Conservation (phyloP, 1,284 basidiomycete species). For the Chondrostereum purpureum region DNA sequence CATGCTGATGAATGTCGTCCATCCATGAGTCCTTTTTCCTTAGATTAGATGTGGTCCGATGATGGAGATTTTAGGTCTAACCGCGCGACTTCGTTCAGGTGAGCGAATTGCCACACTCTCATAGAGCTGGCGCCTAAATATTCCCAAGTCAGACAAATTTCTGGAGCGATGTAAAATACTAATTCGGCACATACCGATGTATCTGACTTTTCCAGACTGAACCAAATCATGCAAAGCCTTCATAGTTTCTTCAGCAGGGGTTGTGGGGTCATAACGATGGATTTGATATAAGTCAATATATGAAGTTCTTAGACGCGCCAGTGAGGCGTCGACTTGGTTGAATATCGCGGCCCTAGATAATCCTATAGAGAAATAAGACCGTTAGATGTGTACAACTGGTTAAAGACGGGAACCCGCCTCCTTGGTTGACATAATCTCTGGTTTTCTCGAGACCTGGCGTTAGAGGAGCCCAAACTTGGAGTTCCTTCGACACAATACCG, state of each 20-base stretch:
- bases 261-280: slow-evolving; percentile 30
- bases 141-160: slow-evolving; percentile 22
- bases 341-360: slow-evolving; percentile 39
- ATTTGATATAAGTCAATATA: slow-evolving; percentile 44
- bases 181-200: slow-evolving; percentile 29
- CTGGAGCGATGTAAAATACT: neutral
- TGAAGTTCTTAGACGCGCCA: slow-evolving; percentile 32
- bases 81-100: slow-evolving; percentile 28
- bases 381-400: neutral
- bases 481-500: slow-evolving; percentile 15
- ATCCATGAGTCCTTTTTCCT: slow-evolving; percentile 19
- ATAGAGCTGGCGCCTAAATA: slow-evolving; percentile 21
- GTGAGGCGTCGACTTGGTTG: slow-evolving; percentile 36
- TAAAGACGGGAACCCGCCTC: slow-evolving; percentile 22
- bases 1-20: slow-evolving; percentile 32
- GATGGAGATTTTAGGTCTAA: neutral
- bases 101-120: slow-evolving; percentile 36
- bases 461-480: slow-evolving; percentile 13
- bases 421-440: slow-evolving; percentile 36
- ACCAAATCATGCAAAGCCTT: slow-evolving; percentile 39
- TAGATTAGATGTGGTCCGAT: neutral
- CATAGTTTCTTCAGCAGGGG: slow-evolving; percentile 36
- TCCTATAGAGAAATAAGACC: neutral
- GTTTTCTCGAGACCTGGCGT: slow-evolving; percentile 13
- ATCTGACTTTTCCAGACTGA: slow-evolving; percentile 32